Evolutionary conservation across 2,329 filamentous ascomycete species (phyloP).

Genomic region (Ophiostoma sp.): DNA sequence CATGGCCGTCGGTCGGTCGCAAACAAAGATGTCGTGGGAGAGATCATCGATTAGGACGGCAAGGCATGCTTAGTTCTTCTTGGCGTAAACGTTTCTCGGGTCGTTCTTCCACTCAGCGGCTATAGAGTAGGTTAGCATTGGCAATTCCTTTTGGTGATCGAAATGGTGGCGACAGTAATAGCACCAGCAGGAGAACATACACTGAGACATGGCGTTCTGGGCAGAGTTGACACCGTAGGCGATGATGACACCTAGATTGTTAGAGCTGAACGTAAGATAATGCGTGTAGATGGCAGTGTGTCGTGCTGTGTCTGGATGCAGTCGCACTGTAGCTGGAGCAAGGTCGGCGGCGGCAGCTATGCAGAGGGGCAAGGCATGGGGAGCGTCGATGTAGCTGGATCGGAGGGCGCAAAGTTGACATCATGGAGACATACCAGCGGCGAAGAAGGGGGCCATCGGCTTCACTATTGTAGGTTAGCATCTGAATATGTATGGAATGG

Average conservation of each 20-base stretch:
- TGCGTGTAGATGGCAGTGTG: background rate
- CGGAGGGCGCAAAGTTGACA: background rate
- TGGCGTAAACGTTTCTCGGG: constrained; percentile 72
- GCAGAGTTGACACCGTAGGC: constrained; percentile 86
- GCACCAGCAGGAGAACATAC: constrained; percentile 46
- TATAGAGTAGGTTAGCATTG: constrained; percentile 37
- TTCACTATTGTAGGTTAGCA: constrained; percentile 53
- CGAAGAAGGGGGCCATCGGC: constrained; percentile 90
- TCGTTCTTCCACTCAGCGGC: constrained; percentile 97
- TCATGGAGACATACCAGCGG: constrained; percentile 65
- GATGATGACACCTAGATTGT: constrained; percentile 67
- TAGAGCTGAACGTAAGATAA: background rate
- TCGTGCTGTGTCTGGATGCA: background rate
- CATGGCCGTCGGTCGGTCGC: background rate
- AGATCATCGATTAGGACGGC: background rate
- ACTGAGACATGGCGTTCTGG: constrained; percentile 68
- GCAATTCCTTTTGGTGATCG: too few species aligned
- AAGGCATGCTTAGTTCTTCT: constrained; percentile 31
- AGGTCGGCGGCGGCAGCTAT: background rate
- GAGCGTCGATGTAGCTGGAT: background rate
- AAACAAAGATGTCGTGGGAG: background rate
- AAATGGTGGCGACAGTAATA: background rate
- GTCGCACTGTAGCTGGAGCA: background rate
- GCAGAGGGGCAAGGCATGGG: background rate
- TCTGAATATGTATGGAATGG: background rate